Evolutionary conservation across 2,329 filamentous ascomycete species (phyloP), one percentile per base, ranked within the genome.

Genomic region (Xylaria sp.): DNA sequence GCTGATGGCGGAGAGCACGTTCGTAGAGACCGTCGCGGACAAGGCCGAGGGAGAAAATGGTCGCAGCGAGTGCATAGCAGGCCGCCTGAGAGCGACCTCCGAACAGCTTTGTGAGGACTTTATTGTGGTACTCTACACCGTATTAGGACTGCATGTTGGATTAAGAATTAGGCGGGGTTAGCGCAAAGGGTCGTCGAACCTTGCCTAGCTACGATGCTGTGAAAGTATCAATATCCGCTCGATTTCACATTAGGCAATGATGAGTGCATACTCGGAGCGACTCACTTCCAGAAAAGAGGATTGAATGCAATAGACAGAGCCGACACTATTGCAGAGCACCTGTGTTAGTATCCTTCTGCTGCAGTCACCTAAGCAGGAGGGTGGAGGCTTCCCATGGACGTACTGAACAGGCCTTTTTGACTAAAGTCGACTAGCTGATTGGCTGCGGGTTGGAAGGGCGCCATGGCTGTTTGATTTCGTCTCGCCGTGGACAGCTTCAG

Each of bases 271-370:
- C 14, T n/a, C 47, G 19, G 60, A 40, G 46, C 67, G 63, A 85
- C 92, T 83, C 84, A 97, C 94, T 99, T 99, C 95, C 95, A 99
- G 79, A 97, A 98, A n/a, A 95, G 89, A 21, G 95, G 95, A 79
- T 99, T 99, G 80, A 99, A 98, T 51, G 89, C 85, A 79, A 99
- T 96, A 56, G 91, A 86, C 59, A 83, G 84, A 50, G 89, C 91
- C 70, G 92, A 92, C 70, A 95, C 94, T 97, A 45, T 57, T 21
- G 40, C 37, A 57, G 46, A 53, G 38, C 51, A 58, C 50, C 14
- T 38, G 33, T 47, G 70, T 66, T 40, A 72, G 59, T 57, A 23
- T 57, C 52, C 55, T 31, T 54, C 28, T 21, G 37, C 35, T 35
- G 19, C 25, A 49, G 38, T 21, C 45, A 51, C 49, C 33, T 12